A percentile compares a stretch with the other conserved stretches of the same genome.
These are phyloP conservation scores for Abrus pulchellus DNA, from an alignment of 306 rosid species.

Conservation along the genomic window DNA sequence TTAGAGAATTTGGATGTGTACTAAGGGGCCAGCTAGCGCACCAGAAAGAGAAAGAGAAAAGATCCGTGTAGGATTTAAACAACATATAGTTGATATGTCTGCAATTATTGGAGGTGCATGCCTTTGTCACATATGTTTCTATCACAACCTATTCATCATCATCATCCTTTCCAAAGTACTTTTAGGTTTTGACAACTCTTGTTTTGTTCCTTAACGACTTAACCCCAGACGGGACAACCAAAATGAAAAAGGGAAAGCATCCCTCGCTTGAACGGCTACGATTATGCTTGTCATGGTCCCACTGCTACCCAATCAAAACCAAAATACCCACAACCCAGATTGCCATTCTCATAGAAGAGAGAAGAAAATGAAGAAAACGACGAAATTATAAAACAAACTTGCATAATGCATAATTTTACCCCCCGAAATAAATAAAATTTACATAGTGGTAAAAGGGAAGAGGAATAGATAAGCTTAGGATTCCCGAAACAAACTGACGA, in stretches of 20 bases:
- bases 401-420: background rate
- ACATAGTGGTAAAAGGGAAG: background rate
- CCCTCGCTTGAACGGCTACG: constrained; percentile 43
- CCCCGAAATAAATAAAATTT: background rate
- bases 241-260: constrained; percentile 8
- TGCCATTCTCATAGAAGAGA: background rate
- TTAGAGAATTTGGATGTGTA: background rate
- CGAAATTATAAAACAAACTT: constrained; percentile 11
- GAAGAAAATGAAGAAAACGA: background rate
- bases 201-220: background rate
- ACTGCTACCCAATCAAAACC: constrained; percentile 33
- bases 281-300: constrained; percentile 19
- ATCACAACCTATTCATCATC: background rate
- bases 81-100: background rate
- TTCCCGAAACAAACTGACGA: constrained; percentile 12
- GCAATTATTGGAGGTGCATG: constrained; percentile 53
- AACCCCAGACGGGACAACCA: constrained; percentile 22
- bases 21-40: constrained; percentile 27
- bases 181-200: background rate
- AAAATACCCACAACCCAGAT: constrained; percentile 9
- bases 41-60: background rate
- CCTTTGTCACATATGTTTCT: background rate
- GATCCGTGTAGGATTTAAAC: constrained; percentile 46
- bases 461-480: constrained; percentile 40
- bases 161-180: constrained; percentile 11